Conservation (phyloP, 2,329 filamentous ascomycete genomes). For the Bipolaris zeicola region DNA sequence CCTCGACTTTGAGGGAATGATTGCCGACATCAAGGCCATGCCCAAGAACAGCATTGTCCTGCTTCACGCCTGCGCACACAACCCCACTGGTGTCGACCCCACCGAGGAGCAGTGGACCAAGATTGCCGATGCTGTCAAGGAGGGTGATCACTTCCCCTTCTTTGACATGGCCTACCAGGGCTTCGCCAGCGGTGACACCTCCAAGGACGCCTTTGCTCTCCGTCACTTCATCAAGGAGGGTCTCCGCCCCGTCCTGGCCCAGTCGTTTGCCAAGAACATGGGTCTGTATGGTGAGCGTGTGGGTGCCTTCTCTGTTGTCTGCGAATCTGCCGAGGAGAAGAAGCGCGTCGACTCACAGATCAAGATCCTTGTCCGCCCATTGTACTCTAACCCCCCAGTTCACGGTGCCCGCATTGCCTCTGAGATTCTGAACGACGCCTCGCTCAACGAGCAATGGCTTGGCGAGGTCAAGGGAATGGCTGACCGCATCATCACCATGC, state of each 20-base stretch:
- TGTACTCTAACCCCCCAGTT: constrained; percentile 98
- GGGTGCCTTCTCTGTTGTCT: constrained; percentile 93
- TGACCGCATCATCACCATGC: constrained; percentile 98
- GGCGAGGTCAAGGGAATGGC: constrained; percentile 98
- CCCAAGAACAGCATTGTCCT: constrained; percentile 87
- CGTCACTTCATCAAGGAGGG: constrained; percentile 92
- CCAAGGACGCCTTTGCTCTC: constrained; percentile 91
- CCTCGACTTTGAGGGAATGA: constrained; percentile 93
- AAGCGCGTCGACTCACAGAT: constrained; percentile 95
- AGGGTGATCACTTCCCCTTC: constrained; percentile 87
- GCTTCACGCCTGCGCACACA: constrained; percentile 96
- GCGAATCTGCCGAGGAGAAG: constrained; percentile 84
- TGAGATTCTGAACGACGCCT: constrained; percentile 84
- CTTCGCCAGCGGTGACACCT: constrained; percentile 89
- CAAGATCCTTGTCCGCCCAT: constrained; percentile 94
- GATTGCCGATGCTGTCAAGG: constrained; percentile 86
- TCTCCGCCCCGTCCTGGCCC: constrained; percentile 83
- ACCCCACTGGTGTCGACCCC: constrained; percentile 95
- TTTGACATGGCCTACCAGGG: constrained; percentile 99
- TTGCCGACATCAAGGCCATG: constrained; percentile 87
- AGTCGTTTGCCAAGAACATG: constrained; percentile 99
- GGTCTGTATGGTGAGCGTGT: constrained; percentile 98
- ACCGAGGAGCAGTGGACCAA: constrained; percentile 89
- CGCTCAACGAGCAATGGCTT: constrained; percentile 91
- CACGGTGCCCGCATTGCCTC: constrained; percentile 94